These are phyloP conservation scores for Pichia sp. DNA, from an alignment of 1,139 yeast genomes.

Conservation along the genomic window DNA sequence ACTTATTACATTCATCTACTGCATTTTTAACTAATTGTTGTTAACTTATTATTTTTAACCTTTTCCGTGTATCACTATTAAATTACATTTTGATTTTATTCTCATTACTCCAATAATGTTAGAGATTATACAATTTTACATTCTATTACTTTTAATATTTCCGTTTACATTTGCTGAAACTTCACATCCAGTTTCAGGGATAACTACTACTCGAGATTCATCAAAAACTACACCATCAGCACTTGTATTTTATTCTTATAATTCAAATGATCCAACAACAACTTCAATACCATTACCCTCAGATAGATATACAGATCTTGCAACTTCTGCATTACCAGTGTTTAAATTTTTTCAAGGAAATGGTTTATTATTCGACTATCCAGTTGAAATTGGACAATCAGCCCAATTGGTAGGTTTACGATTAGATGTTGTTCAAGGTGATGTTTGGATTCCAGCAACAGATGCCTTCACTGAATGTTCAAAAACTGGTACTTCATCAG, in stretches of 20 bases:
- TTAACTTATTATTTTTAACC: no score
- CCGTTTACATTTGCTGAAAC: no score
- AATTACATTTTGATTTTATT: no score
- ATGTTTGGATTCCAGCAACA: conserved; percentile 35
- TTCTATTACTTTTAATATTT: no score
- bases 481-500: not conserved
- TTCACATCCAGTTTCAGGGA: no score
- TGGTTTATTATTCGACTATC: conserved; percentile 28
- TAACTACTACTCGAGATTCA: no score
- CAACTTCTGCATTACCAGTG: conserved; percentile 12
- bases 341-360: conserved; percentile 7
- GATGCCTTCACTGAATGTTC: conserved; percentile 24
- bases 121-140: no score
- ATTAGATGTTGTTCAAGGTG: conserved; percentile 38
- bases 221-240: no score
- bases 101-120: no score
- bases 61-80: no score
- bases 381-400: conserved; percentile 33
- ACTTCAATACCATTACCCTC: not conserved
- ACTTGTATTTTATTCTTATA: not conserved
- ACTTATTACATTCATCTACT: no score
- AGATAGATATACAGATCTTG: not conserved
- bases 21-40: no score
- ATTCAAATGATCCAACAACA: not conserved
- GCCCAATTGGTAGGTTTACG: conserved; percentile 31